Evolutionary conservation across 2,329 filamentous ascomycete genomes (phyloP).

Genomic region (Dactylellina leptospora): DNA sequence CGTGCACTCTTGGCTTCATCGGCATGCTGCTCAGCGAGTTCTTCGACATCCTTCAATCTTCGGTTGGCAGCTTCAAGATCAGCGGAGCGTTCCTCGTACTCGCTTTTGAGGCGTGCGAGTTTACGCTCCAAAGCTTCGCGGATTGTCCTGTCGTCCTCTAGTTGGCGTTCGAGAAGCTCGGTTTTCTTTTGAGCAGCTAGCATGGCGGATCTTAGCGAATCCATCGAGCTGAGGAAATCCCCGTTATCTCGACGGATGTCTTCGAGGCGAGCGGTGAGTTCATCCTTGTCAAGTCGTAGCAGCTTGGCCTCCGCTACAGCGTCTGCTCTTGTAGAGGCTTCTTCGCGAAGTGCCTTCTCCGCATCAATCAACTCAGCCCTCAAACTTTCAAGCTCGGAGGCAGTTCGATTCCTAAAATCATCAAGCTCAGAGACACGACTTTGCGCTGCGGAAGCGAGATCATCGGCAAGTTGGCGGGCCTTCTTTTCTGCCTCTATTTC

Average conservation of each 20-base stretch:
- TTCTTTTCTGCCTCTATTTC: constrained; percentile 84
- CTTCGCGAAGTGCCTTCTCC: constrained; percentile 80
- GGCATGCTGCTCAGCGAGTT: constrained; percentile 85
- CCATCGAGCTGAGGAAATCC: constrained; percentile 76
- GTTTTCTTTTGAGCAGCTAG: constrained; percentile 80
- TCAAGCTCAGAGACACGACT: constrained; percentile 85
- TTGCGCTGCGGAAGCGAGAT: constrained; percentile 82
- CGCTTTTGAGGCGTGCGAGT: constrained; percentile 76
- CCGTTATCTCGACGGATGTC: constrained; percentile 73
- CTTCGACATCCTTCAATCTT: constrained; percentile 83
- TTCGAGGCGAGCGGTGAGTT: constrained; percentile 74
- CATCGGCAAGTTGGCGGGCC: constrained; percentile 84
- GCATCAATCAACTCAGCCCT: constrained; percentile 83
- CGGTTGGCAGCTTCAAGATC: constrained; percentile 80
- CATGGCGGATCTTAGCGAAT: constrained; percentile 79
- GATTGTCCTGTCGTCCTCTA: constrained; percentile 81
- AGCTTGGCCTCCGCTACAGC: constrained; percentile 77
- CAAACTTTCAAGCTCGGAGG: constrained; percentile 83
- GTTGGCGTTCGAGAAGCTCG: constrained; percentile 76
- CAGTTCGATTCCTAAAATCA: constrained; percentile 80
- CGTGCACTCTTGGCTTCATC: constrained; percentile 87
- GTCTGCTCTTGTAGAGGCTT: constrained; percentile 79
- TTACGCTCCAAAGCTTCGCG: constrained; percentile 80
- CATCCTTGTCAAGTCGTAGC: constrained; percentile 84
- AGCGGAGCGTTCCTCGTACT: constrained; percentile 80